Percentiles rank a stretch among this genome's conserved stretches.
Evolutionary conservation across 441 rosid genomes (phyloP).

Genomic region (Eutrema salsugineum): DNA sequence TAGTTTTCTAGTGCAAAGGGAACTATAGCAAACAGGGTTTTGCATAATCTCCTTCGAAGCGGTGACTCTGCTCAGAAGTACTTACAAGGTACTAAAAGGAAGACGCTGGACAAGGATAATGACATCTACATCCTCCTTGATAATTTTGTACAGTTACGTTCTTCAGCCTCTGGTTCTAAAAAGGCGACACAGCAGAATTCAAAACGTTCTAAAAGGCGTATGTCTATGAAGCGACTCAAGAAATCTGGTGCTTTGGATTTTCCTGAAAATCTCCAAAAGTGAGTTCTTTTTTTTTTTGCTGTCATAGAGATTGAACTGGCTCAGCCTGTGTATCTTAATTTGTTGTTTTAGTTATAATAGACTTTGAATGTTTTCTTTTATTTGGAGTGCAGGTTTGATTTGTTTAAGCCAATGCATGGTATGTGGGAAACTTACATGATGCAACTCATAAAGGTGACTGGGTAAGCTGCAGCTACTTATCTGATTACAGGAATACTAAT

Average conservation of each 20-base stretch:
- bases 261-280: slow-evolving; percentile 58
- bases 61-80: slow-evolving; percentile 87
- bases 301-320: not conserved
- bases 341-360: not conserved
- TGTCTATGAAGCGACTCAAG: slow-evolving; percentile 78
- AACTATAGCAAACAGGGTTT: slow-evolving; percentile 51
- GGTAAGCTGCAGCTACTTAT: slow-evolving; percentile 41
- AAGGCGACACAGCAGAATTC: slow-evolving; percentile 49
- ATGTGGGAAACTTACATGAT: slow-evolving; percentile 77
- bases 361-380: not conserved
- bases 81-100: slow-evolving; percentile 61
- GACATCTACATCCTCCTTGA: slow-evolving; percentile 69
- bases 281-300: slow-evolving; percentile 23
- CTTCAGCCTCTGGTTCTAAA: slow-evolving; percentile 40
- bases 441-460: slow-evolving; percentile 56
- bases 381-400: slow-evolving; percentile 58
- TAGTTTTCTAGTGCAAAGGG: slow-evolving; percentile 58
- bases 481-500: not conserved
- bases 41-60: slow-evolving; percentile 68
- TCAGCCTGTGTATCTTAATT: not conserved
- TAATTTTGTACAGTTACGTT: slow-evolving; percentile 53
- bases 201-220: slow-evolving; percentile 72
- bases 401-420: slow-evolving; percentile 76
- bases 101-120: slow-evolving; percentile 56
- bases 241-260: slow-evolving; percentile 56